Conservation (phyloP, 768 basidiomycete species). For the Mycena floridula region DNA sequence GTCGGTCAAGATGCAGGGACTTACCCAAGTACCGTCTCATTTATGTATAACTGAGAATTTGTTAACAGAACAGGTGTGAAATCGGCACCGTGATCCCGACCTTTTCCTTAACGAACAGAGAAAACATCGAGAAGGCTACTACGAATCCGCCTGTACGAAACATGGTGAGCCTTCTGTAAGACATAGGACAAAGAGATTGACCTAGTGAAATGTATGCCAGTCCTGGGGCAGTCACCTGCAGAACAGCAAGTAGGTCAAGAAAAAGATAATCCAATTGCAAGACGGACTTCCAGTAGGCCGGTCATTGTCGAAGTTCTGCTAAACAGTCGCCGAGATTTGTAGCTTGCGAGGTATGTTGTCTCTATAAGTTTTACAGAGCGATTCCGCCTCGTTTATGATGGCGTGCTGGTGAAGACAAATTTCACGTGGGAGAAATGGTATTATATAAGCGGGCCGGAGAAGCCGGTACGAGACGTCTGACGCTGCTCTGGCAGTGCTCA, state of each 20-base stretch:
- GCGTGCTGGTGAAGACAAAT: not conserved
- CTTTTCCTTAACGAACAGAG: constrained; percentile 80
- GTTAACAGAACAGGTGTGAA: not conserved
- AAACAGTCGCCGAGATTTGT: not conserved
- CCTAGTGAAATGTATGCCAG: not conserved
- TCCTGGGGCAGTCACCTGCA: not conserved
- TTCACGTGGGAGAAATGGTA: not conserved
- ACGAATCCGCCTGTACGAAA: not conserved
- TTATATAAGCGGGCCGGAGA: too few species aligned
- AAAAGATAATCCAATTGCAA: not conserved
- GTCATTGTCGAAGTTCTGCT: not conserved
- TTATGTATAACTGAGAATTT: constrained; percentile 57
- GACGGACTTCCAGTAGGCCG: not conserved
- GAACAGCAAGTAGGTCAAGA: not conserved
- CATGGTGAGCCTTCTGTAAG: too few species aligned
- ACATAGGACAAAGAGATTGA: too few species aligned
- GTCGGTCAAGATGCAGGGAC: constrained; percentile 41
- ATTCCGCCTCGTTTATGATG: not conserved
- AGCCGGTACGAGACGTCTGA: too few species aligned
- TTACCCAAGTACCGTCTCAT: constrained; percentile 92
- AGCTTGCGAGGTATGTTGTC: not conserved
- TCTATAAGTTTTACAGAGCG: not conserved
- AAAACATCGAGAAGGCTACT: constrained; percentile 64
- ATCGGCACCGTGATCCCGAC: constrained; percentile 27
- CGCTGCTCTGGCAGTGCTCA: too few species aligned